phyloP scores from a whole-genome alignment of 148 eudicot species.

The Chenopodium album region DNA sequence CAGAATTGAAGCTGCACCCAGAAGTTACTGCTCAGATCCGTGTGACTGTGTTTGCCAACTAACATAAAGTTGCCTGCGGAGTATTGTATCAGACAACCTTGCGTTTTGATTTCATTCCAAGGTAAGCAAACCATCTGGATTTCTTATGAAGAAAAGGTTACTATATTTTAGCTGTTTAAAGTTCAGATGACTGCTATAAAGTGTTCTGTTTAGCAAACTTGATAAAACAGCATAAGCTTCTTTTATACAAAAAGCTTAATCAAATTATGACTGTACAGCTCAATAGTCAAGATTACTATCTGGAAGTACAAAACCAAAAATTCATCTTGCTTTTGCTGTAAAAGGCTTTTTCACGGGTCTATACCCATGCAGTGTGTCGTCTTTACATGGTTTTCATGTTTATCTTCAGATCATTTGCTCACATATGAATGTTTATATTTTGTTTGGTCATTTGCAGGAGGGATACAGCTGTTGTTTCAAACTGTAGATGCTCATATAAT shows the following conservation, averaged over 20 bases:
- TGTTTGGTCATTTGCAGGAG: conserved; percentile 16
- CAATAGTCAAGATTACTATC: background rate
- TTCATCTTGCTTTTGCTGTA: background rate
- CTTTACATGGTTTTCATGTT: background rate
- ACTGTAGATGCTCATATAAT: conserved; percentile 18
- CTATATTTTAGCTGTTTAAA: background rate
- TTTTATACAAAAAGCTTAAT: background rate
- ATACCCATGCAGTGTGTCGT: background rate
- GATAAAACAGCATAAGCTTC: background rate
- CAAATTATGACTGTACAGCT: background rate
- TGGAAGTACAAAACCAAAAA: background rate
- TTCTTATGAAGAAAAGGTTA: background rate
- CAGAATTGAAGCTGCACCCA: conserved; percentile 89
- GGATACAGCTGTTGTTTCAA: background rate
- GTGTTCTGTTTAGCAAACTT: background rate
- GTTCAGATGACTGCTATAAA: background rate
- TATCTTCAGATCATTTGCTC: too few species aligned
- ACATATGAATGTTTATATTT: background rate
- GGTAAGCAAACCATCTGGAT: conserved; percentile 8
- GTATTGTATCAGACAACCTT: background rate
- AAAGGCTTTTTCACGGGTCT: background rate
- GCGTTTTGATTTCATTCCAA: conserved; percentile 7
- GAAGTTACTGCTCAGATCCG: conserved; percentile 82
- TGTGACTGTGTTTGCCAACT: conserved; percentile 71
- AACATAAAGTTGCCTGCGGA: conserved; percentile 17